These are phyloP conservation scores for Mucor circinelloides DNA, from an alignment of 371 early-diverging fungal species.

Conservation along the genomic window DNA sequence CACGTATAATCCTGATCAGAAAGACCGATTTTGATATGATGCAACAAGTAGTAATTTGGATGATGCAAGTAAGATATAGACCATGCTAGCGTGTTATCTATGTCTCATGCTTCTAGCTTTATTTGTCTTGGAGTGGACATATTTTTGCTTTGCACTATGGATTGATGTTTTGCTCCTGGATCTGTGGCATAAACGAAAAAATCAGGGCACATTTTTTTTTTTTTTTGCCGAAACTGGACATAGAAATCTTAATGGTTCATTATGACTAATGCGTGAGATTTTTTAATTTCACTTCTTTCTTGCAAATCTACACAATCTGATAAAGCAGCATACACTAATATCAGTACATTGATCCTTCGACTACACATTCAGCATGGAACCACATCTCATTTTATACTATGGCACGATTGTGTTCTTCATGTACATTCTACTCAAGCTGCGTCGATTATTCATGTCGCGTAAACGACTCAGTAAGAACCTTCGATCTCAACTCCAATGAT, in stretches of 20 bases:
- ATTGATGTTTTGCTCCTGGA: too few relatives aligned
- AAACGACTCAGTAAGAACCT: conserved; percentile 15
- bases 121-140: too few relatives aligned
- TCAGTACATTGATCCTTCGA: not conserved
- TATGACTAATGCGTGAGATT: not conserved
- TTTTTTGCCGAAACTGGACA: not conserved
- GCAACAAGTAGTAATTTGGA: too few relatives aligned
- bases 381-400: conserved; percentile 6
- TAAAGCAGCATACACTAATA: too few relatives aligned
- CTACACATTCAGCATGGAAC: not conserved
- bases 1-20: too few relatives aligned
- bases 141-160: too few relatives aligned
- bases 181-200: too few relatives aligned
- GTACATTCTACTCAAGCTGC: conserved; percentile 10
- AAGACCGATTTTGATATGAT: too few relatives aligned
- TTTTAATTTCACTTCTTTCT: not conserved
- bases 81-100: too few relatives aligned
- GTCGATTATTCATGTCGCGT: conserved; percentile 16
- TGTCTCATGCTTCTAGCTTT: too few relatives aligned
- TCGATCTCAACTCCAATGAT: conserved; percentile 16
- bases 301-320: not conserved
- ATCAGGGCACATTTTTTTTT: not conserved
- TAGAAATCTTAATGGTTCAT: not conserved
- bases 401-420: conserved; percentile 6
- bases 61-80: too few relatives aligned